These are phyloP conservation scores for Arabidopsis arenosa DNA, from an alignment of 345 rosid species.

Conservation along the genomic window DNA sequence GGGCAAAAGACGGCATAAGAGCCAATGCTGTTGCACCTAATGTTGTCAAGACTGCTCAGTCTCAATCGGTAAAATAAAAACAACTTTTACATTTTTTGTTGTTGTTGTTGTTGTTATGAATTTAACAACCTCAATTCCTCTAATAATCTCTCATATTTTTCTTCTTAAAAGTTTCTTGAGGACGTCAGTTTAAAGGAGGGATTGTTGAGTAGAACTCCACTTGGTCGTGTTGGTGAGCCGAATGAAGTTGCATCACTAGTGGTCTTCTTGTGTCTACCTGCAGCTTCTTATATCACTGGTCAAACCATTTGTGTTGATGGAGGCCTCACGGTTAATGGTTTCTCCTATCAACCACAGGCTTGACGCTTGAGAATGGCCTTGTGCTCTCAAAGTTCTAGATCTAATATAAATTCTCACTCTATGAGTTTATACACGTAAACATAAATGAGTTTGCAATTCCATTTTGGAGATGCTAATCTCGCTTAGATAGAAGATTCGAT, in stretches of 20 bases:
- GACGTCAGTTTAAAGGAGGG: conserved; percentile 4
- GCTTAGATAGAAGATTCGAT: background rate
- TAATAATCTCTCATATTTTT: background rate
- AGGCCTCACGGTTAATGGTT: conserved; percentile 51
- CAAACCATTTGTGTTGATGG: conserved; percentile 60
- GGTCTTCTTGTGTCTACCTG: conserved; percentile 61
- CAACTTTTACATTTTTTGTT: background rate
- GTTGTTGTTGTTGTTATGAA: background rate
- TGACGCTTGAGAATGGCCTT: conserved; percentile 25
- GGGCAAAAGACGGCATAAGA: conserved; percentile 71
- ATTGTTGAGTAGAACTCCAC: conserved; percentile 46
- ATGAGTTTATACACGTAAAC: background rate
- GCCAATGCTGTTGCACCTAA: conserved; percentile 62
- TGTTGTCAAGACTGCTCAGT: conserved; percentile 53
- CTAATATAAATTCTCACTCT: background rate
- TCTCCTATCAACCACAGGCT: conserved; percentile 38
- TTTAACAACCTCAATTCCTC: background rate
- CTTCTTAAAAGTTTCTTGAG: conserved; percentile 9
- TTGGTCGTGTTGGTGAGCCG: conserved; percentile 52
- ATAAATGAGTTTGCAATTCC: background rate
- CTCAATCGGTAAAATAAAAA: conserved; percentile 8
- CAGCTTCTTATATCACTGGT: conserved; percentile 63
- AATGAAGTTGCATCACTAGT: conserved; percentile 59
- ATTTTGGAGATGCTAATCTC: background rate
- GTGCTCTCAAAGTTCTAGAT: background rate